These are phyloP conservation scores for Ophiostoma novo-ulmi DNA, from an alignment of 2,329 filamentous ascomycete genomes.

Conservation along the genomic window DNA sequence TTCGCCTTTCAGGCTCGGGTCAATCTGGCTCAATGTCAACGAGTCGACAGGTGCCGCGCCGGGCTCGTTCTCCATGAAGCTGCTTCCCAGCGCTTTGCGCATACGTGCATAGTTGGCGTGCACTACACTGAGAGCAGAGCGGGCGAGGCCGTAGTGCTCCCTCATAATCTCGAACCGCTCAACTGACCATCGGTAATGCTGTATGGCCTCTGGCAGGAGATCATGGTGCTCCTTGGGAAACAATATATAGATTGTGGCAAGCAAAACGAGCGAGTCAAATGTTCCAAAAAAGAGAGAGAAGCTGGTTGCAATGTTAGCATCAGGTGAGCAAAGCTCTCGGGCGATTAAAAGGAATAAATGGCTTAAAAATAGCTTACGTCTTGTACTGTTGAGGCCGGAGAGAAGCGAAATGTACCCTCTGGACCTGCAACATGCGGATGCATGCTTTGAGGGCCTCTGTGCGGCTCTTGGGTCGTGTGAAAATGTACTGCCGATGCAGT, in stretches of 20 bases:
- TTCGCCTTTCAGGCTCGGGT: conserved; percentile 26
- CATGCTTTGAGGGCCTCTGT: conserved; percentile 52
- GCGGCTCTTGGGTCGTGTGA: conserved; percentile 51
- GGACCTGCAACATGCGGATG: conserved; percentile 51
- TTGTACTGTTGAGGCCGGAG: conserved; percentile 50
- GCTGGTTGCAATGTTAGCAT: neutral
- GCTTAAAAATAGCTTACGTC: conserved; percentile 29
- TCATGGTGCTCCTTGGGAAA: conserved; percentile 53
- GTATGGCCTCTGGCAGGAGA: conserved; percentile 43
- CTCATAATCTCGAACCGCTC: conserved; percentile 55
- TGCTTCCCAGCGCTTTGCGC: conserved; percentile 44
- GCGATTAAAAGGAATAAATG: neutral
- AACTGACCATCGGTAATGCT: conserved; percentile 56
- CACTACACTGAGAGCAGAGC: conserved; percentile 50
- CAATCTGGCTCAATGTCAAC: conserved; percentile 27
- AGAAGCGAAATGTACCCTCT: conserved; percentile 46
- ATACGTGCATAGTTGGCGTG: conserved; percentile 51
- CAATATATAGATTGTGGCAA: conserved; percentile 57
- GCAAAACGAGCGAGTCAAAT: conserved; percentile 58
- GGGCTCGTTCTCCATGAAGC: conserved; percentile 30
- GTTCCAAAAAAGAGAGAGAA: conserved; percentile 58
- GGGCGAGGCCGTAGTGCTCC: conserved; percentile 49
- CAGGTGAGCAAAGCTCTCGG: neutral
- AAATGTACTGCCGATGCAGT: conserved; percentile 58
- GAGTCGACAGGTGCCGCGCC: conserved; percentile 23